Percentiles rank a stretch among this genome's conserved stretches.
Conservation (phyloP, 139 green algal species). For the Mychonastes homosphaera region DNA sequence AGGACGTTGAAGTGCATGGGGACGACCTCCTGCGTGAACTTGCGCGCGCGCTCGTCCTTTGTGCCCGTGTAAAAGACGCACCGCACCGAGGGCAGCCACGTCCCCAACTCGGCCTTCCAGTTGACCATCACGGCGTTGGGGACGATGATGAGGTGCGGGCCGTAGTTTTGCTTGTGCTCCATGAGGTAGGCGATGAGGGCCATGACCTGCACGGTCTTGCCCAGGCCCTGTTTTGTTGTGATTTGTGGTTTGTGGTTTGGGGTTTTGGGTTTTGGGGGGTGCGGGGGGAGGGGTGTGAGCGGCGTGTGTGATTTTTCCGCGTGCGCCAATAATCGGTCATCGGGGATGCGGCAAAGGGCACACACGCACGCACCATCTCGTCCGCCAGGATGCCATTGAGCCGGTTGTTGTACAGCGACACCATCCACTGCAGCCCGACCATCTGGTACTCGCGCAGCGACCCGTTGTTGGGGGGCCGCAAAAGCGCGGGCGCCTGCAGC, state of each 20-base stretch:
- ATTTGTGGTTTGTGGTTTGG: not conserved
- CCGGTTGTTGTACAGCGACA: constrained; percentile 90
- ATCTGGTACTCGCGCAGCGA: constrained; percentile 87
- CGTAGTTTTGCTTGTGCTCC: constrained; percentile 89
- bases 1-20: constrained; percentile 89
- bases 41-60: constrained; percentile 61
- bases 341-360: not conserved
- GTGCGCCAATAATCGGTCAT: no score
- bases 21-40: constrained; percentile 48
- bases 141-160: constrained; percentile 95
- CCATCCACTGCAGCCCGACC: constrained; percentile 90
- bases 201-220: constrained; percentile 96
- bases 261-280: not conserved
- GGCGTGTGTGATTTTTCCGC: not conserved
- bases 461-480: constrained; percentile 35
- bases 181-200: constrained; percentile 88
- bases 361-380: constrained; percentile 65
- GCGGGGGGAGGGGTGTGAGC: not conserved
- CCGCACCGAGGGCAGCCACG: constrained; percentile 74
- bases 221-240: constrained; percentile 37
- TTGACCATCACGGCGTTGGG: constrained; percentile 97
- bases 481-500: constrained; percentile 51
- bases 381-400: constrained; percentile 97
- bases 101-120: constrained; percentile 85
- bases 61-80: constrained; percentile 68